These are phyloP conservation scores for Cytospora schulzeri DNA, from an alignment of 2,329 filamentous ascomycete species.

Conservation along the genomic window DNA sequence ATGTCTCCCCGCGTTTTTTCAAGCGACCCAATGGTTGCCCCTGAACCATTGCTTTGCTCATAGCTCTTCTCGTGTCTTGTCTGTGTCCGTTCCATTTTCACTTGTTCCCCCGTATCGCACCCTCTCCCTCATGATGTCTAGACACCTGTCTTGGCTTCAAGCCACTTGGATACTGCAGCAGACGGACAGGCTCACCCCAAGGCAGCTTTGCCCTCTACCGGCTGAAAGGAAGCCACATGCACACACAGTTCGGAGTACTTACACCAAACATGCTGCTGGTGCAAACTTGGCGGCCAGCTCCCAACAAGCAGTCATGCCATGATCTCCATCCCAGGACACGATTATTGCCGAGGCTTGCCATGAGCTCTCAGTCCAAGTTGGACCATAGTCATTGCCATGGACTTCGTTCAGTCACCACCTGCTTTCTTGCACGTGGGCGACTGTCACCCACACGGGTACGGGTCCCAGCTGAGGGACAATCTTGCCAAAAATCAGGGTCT, in stretches of 20 bases:
- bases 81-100: not conserved
- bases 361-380: not conserved
- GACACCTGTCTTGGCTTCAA: not conserved
- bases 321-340: not conserved
- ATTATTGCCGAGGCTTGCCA: no score
- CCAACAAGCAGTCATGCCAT: not conserved
- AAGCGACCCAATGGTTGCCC: not conserved
- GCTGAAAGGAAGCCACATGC: conserved; percentile 2
- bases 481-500: conserved; percentile 15
- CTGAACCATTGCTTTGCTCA: not conserved
- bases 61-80: not conserved
- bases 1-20: conserved; percentile 16
- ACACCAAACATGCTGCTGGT: not conserved
- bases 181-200: conserved; percentile 26
- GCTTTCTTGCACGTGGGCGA: conserved; percentile 17
- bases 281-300: not conserved
- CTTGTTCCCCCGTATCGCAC: not conserved
- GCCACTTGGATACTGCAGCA: conserved; percentile 16
- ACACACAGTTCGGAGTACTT: not conserved
- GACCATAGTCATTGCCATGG: not conserved
- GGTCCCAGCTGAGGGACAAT: conserved; percentile 5
- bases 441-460: conserved; percentile 24
- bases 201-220: conserved; percentile 1
- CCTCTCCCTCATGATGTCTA: not conserved
- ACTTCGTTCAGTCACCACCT: not conserved